Conservation (phyloP, 805 yeast species). For the Cephaloascus albidus region DNA sequence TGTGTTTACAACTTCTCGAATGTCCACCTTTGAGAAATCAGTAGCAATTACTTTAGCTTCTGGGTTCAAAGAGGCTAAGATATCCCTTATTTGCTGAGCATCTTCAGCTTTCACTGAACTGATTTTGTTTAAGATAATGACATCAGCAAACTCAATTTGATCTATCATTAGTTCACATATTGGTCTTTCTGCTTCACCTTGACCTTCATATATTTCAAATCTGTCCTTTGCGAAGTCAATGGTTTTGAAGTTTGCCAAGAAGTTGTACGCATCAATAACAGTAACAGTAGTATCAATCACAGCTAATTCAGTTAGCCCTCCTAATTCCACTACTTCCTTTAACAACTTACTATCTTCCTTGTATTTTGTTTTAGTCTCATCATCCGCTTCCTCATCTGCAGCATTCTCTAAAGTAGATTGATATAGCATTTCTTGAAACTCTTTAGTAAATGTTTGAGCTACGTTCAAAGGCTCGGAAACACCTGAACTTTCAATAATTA, state of each 20-base stretch:
- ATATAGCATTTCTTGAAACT: slow-evolving; percentile 25
- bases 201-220: slow-evolving; percentile 24
- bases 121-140: slow-evolving; percentile 30
- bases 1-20: slow-evolving; percentile 24
- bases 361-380: slow-evolving; percentile 4
- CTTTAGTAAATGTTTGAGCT: slow-evolving; percentile 37
- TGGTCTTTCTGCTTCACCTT: slow-evolving; percentile 31
- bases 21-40: slow-evolving; percentile 25
- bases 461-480: slow-evolving; percentile 42
- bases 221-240: slow-evolving; percentile 31
- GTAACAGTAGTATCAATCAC: slow-evolving; percentile 37
- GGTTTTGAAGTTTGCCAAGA: slow-evolving; percentile 31
- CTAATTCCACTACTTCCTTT: slow-evolving; percentile 18
- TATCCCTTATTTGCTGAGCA: slow-evolving; percentile 15
- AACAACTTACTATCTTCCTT: slow-evolving; percentile 11
- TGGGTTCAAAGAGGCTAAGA: slow-evolving; percentile 28
- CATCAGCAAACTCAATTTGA: slow-evolving; percentile 37
- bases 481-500: slow-evolving; percentile 37
- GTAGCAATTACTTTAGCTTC: slow-evolving; percentile 26
- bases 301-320: slow-evolving; percentile 30
- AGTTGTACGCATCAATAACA: slow-evolving; percentile 32
- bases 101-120: slow-evolving; percentile 16
- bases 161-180: slow-evolving; percentile 36
- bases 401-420: slow-evolving; percentile 11
- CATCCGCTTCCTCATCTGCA: slow-evolving; percentile 9